Base-by-base conservation (phyloP, 1,139 yeast species). In the Magnusiomyces ingens region DNA sequence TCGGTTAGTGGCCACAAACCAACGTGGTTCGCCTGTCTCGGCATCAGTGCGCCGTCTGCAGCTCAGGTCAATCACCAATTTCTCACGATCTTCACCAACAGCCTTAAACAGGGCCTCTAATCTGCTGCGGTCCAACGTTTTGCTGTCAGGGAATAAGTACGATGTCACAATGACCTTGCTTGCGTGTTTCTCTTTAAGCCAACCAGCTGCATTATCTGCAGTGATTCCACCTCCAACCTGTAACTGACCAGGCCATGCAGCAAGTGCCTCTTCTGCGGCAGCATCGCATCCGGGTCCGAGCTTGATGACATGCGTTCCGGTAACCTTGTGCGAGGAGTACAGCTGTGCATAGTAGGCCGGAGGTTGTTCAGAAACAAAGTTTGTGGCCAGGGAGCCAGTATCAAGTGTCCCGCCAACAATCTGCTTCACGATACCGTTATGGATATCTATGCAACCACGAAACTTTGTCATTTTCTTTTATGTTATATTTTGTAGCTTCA, bases 1-100 rank as follows among this genome's bases (percentile, higher is more conserved):
- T 68, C 91, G 86, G 69, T 94, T 90, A 82, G 90, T 93, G 3
- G 98, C 97, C 6, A 94, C 98, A 22, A 84, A 79, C 99, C 99
- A 93, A 49, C 72, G 70, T 2, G 63, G 59, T 13, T 51, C 45
- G 6, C 6, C 63, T 58, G 4, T 57, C 32, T 45, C 52, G 8
- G 40, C 44, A 17, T 59, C 12, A 62, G 62, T 26, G 1, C 75
- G 74, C 37, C 78, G 75, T 54, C 96, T 76, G 67, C 98, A 91
- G 66, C 97, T 89, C 62, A 91, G 75, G 68, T 93, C 98, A 51
- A 90, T 85, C n/a, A 90, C 88, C n/a, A 93, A 71, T 49, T 78
- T 72, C 15, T 45, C 35, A 1, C 43, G 43, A 1, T 81, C 77
- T 55, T 76, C 80, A 0, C 96, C 94, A 11, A 88, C 82, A 19